Conservation (phyloP, 140 eudicot species). For the Oenanthe javanica region DNA sequence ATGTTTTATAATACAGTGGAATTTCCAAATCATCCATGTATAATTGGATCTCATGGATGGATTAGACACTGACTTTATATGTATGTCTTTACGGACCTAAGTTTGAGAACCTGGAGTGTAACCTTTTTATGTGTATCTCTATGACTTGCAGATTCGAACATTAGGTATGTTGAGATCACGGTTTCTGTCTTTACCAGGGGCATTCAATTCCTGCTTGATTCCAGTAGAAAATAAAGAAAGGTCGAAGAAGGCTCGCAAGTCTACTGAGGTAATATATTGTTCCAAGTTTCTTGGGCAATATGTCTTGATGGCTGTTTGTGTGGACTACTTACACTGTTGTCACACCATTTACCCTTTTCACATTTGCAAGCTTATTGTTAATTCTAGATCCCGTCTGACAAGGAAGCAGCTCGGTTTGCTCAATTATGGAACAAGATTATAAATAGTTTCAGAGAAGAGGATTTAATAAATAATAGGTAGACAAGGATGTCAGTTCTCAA, state of each 20-base stretch:
- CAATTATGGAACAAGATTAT: slow-evolving; percentile 93
- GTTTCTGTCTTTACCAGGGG: slow-evolving; percentile 74
- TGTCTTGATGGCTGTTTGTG: slow-evolving; percentile 3
- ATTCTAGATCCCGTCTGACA: slow-evolving; percentile 50
- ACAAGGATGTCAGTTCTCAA: slow-evolving; percentile 4
- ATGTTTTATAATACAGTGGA: not conserved
- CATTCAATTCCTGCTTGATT: slow-evolving; percentile 63
- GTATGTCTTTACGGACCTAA: not conserved
- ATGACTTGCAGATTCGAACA: slow-evolving; percentile 65
- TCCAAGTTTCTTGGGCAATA: not conserved
- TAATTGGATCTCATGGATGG: not conserved
- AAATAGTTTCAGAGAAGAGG: slow-evolving; percentile 85
- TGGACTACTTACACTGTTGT: not conserved
- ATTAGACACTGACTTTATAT: not conserved
- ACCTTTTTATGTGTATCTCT: slow-evolving; percentile 16
- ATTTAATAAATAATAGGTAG: slow-evolving; percentile 72
- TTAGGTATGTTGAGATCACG: slow-evolving; percentile 86
- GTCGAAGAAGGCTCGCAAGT: slow-evolving; percentile 48
- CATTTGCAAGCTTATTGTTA: slow-evolving; percentile 8
- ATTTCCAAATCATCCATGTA: not conserved
- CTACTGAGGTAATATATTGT: slow-evolving; percentile 40
- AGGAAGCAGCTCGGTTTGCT: slow-evolving; percentile 75
- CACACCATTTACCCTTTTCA: not conserved
- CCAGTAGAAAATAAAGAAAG: slow-evolving; percentile 54
- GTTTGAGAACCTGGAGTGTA: not conserved